A percentile compares a stretch with the other conserved stretches of the same genome.
Evolutionary conservation across 2,329 filamentous ascomycete genomes (phyloP).

Genomic region (Nothopassalora personata): DNA sequence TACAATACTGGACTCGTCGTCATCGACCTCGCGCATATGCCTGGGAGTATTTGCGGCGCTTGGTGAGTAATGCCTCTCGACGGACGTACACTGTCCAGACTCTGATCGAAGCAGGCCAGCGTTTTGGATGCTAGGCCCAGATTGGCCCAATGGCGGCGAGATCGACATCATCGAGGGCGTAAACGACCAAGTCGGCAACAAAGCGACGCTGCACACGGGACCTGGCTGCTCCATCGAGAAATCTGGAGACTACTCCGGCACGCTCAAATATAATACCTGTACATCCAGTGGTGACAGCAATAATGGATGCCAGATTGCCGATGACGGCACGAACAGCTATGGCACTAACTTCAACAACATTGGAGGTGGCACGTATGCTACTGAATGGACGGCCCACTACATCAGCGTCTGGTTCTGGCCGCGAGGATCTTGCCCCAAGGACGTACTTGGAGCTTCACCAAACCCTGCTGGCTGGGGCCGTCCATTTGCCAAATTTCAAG

Average conservation of each 20-base stretch:
- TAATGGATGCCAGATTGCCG: constrained; percentile 38
- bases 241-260: constrained; percentile 67
- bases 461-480: constrained; percentile 59
- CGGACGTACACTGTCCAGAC: neutral
- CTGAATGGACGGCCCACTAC: constrained; percentile 26
- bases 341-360: constrained; percentile 33
- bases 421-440: constrained; percentile 30
- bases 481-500: constrained; percentile 59
- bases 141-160: constrained; percentile 35
- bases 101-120: constrained; percentile 45
- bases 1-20: constrained; percentile 66
- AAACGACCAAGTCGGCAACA: constrained; percentile 32
- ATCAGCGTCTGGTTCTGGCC: constrained; percentile 37
- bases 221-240: constrained; percentile 29
- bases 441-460: constrained; percentile 46
- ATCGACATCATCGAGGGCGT: constrained; percentile 40
- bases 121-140: constrained; percentile 59
- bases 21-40: constrained; percentile 69
- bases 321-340: constrained; percentile 42
- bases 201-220: constrained; percentile 34
- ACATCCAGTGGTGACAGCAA: constrained; percentile 38
- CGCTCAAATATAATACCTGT: constrained; percentile 38
- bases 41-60: constrained; percentile 61
- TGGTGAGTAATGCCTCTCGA: constrained; percentile 42
- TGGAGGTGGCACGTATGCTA: constrained; percentile 45